Evolutionary conservation across 1,284 basidiomycete genomes (phyloP).

Genomic region (Coniferiporia sulphurascens): DNA sequence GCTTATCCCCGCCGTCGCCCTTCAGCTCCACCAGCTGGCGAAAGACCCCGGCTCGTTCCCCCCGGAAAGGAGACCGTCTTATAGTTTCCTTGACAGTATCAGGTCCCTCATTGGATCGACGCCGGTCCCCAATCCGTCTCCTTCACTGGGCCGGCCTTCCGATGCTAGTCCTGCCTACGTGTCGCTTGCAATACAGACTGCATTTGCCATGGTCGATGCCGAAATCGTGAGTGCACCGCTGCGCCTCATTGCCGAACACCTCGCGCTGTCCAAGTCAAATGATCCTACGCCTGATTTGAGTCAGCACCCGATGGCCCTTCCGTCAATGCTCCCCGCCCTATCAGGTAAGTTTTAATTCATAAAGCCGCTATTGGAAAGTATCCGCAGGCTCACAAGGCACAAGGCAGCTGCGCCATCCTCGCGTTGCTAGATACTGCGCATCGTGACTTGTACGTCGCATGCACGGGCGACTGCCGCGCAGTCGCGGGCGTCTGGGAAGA

Average conservation of each 20-base stretch:
- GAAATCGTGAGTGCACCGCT: constrained; percentile 79
- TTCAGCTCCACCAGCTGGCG: constrained; percentile 64
- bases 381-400: constrained; percentile 1
- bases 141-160: constrained; percentile 24
- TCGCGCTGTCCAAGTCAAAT: constrained; percentile 37
- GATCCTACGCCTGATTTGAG: constrained; percentile 57
- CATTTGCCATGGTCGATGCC: constrained; percentile 75
- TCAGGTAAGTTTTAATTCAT: constrained; percentile 43
- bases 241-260: constrained; percentile 57
- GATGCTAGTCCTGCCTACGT: constrained; percentile 61
- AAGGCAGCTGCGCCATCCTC: constrained; percentile 85
- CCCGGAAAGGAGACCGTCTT: constrained; percentile 13
- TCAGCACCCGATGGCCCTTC: constrained; percentile 61
- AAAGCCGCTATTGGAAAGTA: background rate
- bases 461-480: constrained; percentile 91
- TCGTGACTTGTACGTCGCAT: constrained; percentile 82
- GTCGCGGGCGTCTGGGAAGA: constrained; percentile 91
- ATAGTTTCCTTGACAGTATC: constrained; percentile 34
- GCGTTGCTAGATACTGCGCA: constrained; percentile 82
- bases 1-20: constrained; percentile 81
- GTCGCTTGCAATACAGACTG: constrained; percentile 68
- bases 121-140: constrained; percentile 24
- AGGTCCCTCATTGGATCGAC: constrained; percentile 41
- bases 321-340: constrained; percentile 75
- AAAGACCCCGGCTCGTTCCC: constrained; percentile 29